Percentiles rank a stretch among this genome's conserved stretches.
Conservation (phyloP, 1,284 basidiomycete genomes). For the Malassezia sympodialis region DNA sequence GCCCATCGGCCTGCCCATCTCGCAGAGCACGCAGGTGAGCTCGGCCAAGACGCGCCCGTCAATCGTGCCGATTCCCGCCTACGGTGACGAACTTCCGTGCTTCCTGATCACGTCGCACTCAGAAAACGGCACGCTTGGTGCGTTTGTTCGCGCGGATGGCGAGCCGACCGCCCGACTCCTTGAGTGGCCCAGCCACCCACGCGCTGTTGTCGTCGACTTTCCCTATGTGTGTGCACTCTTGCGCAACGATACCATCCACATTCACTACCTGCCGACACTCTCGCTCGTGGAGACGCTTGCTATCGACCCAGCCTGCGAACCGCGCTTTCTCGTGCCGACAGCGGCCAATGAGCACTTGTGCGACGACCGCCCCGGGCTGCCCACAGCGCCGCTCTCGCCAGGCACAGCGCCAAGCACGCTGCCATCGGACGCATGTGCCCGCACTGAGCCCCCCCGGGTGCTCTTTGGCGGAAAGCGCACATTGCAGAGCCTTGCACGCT, state of each 20-base stretch:
- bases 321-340: constrained; percentile 24
- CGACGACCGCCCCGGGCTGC: not conserved
- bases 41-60: constrained; percentile 37
- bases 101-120: constrained; percentile 45
- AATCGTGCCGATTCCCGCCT: constrained; percentile 28
- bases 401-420: not conserved
- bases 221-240: constrained; percentile 32
- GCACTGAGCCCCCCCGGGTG: not conserved
- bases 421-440: not conserved
- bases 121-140: constrained; percentile 34
- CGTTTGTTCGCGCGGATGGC: constrained; percentile 37
- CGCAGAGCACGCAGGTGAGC: constrained; percentile 32
- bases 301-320: constrained; percentile 23
- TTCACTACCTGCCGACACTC: constrained; percentile 25
- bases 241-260: constrained; percentile 37
- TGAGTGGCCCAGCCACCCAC: constrained; percentile 44
- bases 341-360: not conserved
- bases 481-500: not conserved
- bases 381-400: not conserved
- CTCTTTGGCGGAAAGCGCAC: constrained; percentile 1
- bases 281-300: constrained; percentile 23
- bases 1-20: constrained; percentile 42
- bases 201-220: constrained; percentile 29
- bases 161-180: constrained; percentile 41
- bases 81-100: not conserved